phyloP scores from a whole-genome alignment of 495 filamentous ascomycete species.

The Penicillium samsonianum region DNA sequence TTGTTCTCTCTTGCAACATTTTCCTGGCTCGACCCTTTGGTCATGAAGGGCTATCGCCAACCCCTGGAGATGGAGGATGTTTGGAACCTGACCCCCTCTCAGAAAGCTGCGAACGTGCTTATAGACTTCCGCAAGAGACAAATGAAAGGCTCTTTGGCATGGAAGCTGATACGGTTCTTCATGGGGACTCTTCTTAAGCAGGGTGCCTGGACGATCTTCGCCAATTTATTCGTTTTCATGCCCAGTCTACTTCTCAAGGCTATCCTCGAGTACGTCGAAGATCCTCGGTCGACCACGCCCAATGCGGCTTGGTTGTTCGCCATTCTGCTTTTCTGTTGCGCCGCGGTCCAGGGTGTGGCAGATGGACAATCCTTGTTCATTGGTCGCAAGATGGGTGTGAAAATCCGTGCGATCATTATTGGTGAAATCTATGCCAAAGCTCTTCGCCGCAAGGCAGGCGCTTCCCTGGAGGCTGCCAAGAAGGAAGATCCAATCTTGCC shows the following conservation, averaged over 20 bases:
- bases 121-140: slow-evolving; percentile 81
- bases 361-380: slow-evolving; percentile 91
- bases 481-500: slow-evolving; percentile 38
- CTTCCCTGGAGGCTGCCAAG: slow-evolving; percentile 59
- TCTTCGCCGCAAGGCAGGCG: slow-evolving; percentile 84
- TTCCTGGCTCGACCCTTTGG: slow-evolving; percentile 84
- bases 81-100: slow-evolving; percentile 86
- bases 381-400: slow-evolving; percentile 90
- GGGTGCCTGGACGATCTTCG: slow-evolving; percentile 73
- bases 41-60: slow-evolving; percentile 88
- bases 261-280: slow-evolving; percentile 90
- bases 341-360: slow-evolving; percentile 72
- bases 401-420: slow-evolving; percentile 89
- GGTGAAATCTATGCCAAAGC: slow-evolving; percentile 98
- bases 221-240: slow-evolving; percentile 80
- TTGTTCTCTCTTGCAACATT: slow-evolving; percentile 87
- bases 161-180: slow-evolving; percentile 85
- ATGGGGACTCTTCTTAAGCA: slow-evolving; percentile 73
- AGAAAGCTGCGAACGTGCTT: slow-evolving; percentile 79
- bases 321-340: slow-evolving; percentile 80
- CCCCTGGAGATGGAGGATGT: slow-evolving; percentile 79
- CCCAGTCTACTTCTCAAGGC: slow-evolving; percentile 88
- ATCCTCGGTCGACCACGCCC: slow-evolving; percentile 71
- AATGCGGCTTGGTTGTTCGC: slow-evolving; percentile 98
- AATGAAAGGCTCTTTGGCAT: slow-evolving; percentile 78